A percentile compares a stretch with the other conserved stretches of the same genome.
These are phyloP conservation scores for Ganoderma sp. DNA, from an alignment of 1,284 basidiomycete genomes.

Conservation along the genomic window DNA sequence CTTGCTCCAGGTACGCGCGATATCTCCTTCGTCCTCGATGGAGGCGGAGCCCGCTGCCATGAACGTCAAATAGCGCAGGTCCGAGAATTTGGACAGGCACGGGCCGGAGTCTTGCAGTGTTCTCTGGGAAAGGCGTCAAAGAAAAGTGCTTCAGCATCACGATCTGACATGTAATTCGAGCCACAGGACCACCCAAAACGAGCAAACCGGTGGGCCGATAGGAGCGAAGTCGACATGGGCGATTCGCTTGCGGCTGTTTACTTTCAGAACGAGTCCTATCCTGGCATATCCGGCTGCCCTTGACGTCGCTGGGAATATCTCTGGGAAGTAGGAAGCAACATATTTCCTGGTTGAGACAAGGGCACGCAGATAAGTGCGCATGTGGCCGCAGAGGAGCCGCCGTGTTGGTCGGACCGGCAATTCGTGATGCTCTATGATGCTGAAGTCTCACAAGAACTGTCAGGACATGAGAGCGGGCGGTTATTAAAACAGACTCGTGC, in stretches of 20 bases:
- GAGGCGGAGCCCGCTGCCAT: constrained; percentile 42
- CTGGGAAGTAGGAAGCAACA: background rate
- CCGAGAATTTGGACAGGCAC: constrained; percentile 40
- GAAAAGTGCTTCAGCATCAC: constrained; percentile 9
- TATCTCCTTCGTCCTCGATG: constrained; percentile 42
- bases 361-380: background rate
- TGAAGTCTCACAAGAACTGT: constrained; percentile 7
- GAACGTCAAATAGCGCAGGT: constrained; percentile 49
- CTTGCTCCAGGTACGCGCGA: constrained; percentile 45
- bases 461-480: background rate
- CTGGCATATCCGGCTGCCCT: background rate
- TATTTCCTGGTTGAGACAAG: background rate
- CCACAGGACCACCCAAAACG: background rate
- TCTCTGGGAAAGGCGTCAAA: constrained; percentile 34
- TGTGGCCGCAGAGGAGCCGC: constrained; percentile 7
- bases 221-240: background rate
- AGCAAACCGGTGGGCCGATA: background rate
- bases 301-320: constrained; percentile 11
- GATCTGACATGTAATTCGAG: background rate
- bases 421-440: background rate
- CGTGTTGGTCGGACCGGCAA: background rate
- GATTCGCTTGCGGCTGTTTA: background rate
- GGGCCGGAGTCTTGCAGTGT: constrained; percentile 38
- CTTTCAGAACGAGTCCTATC: background rate
- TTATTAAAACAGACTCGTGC: background rate